Percentiles rank a stretch among this genome's conserved stretches.
Conservation (phyloP, 305 asterid species). For the Nicotiana rustica region DNA sequence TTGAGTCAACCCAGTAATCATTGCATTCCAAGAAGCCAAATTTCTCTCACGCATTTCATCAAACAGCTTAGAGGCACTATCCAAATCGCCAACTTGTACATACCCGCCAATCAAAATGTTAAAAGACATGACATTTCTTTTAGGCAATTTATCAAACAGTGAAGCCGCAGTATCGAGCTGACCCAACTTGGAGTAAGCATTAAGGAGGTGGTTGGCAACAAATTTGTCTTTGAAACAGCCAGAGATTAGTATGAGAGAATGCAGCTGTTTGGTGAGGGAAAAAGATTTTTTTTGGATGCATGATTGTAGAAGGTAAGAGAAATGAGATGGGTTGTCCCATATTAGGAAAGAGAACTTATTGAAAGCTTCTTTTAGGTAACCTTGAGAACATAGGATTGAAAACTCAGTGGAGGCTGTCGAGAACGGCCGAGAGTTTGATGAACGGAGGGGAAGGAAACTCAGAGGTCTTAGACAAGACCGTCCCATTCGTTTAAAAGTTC, state of each 20-base stretch:
- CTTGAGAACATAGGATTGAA: constrained; percentile 57
- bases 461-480: constrained; percentile 46
- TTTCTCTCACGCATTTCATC: constrained; percentile 70
- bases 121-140: constrained; percentile 73
- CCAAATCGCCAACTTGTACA: constrained; percentile 67
- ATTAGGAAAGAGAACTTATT: constrained; percentile 50
- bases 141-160: constrained; percentile 73
- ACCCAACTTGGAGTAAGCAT: constrained; percentile 66
- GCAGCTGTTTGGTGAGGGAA: constrained; percentile 63
- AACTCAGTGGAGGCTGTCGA: constrained; percentile 48
- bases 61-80: constrained; percentile 60
- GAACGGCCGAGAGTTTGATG: constrained; percentile 35
- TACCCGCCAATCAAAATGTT: constrained; percentile 82
- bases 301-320: constrained; percentile 71
- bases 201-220: constrained; percentile 71
- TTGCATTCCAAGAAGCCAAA: constrained; percentile 89
- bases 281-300: constrained; percentile 63
- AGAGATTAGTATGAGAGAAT: constrained; percentile 61
- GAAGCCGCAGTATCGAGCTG: constrained; percentile 47
- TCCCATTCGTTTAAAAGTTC: constrained; percentile 44
- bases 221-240: constrained; percentile 67
- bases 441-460: constrained; percentile 41
- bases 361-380: constrained; percentile 65
- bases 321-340: constrained; percentile 61
- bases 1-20: constrained; percentile 72